Percentiles rank a stretch among this genome's conserved stretches.
Evolutionary conservation across 2,329 filamentous ascomycete genomes (phyloP).

Genomic region (Ophiostoma populinum): DNA sequence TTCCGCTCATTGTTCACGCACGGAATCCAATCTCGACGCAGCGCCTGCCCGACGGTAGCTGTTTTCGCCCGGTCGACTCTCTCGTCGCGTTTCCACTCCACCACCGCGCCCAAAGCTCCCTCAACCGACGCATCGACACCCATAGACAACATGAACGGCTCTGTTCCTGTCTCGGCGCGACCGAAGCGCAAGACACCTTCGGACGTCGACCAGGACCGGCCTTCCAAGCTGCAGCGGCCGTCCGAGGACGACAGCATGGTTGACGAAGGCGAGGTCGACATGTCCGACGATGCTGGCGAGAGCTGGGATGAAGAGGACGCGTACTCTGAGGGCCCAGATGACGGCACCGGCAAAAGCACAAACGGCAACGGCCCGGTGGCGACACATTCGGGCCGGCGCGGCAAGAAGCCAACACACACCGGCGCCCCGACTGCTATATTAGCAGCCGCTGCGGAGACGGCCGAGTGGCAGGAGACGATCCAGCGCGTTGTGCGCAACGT

Average conservation of each 20-base stretch:
- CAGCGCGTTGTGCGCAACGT: constrained; percentile 88
- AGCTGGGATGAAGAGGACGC: constrained; percentile 4
- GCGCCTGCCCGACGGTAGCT: too few species aligned
- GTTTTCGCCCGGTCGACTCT: background rate
- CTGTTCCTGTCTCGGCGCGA: constrained; percentile 8
- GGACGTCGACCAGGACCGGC: constrained; percentile 10
- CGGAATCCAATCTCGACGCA: background rate
- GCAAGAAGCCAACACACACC: constrained; percentile 1
- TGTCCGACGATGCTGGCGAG: background rate
- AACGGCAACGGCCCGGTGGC: background rate
- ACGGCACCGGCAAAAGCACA: background rate
- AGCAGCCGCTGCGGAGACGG: constrained; percentile 16
- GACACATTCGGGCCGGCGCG: constrained; percentile 3
- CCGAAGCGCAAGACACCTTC: constrained; percentile 15
- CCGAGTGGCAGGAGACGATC: constrained; percentile 77
- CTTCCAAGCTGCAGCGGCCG: constrained; percentile 13
- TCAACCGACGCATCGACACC: background rate
- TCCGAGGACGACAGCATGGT: constrained; percentile 5
- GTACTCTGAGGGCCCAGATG: background rate
- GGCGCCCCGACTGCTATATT: constrained; percentile 8
- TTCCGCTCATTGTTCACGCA: background rate
- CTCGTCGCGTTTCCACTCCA: background rate
- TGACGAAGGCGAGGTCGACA: background rate
- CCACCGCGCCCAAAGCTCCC: background rate
- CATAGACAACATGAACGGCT: constrained; percentile 13